These are phyloP conservation scores for Kalanchoe fedtschenkoi DNA, from an alignment of 164 flowering plant species.

Conservation along the genomic window DNA sequence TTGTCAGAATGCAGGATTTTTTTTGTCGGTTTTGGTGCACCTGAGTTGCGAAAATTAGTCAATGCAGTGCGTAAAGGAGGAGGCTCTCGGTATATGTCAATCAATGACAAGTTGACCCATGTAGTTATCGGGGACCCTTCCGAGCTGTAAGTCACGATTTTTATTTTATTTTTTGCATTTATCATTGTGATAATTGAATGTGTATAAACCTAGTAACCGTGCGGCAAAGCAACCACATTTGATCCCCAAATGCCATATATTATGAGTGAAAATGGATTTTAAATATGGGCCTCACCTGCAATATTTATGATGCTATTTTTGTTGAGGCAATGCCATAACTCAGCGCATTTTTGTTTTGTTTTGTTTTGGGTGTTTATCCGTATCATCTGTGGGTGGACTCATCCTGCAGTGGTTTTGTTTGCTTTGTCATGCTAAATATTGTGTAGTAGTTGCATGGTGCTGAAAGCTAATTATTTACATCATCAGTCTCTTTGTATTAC, in stretches of 20 bases:
- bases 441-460: too few species aligned
- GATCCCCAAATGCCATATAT: too few species aligned
- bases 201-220: background rate
- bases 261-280: background rate
- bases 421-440: too few species aligned
- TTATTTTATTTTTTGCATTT: background rate
- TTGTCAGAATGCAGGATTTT: slow-evolving; percentile 79
- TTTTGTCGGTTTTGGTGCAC: slow-evolving; percentile 69
- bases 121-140: slow-evolving; percentile 72
- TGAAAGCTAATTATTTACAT: background rate
- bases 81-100: slow-evolving; percentile 73
- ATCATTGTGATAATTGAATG: background rate
- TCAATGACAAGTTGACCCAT: slow-evolving; percentile 71
- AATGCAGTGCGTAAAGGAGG: slow-evolving; percentile 79
- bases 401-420: too few species aligned
- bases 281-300: background rate
- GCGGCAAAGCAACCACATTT: background rate
- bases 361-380: background rate
- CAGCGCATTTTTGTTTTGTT: background rate
- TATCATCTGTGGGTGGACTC: background rate
- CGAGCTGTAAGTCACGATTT: slow-evolving; percentile 47
- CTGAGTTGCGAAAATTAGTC: slow-evolving; percentile 70
- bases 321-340: background rate
- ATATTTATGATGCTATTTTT: background rate
- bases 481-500: background rate